These are phyloP conservation scores for Lupinus albus DNA, from an alignment of 306 rosid genomes.

Conservation along the genomic window DNA sequence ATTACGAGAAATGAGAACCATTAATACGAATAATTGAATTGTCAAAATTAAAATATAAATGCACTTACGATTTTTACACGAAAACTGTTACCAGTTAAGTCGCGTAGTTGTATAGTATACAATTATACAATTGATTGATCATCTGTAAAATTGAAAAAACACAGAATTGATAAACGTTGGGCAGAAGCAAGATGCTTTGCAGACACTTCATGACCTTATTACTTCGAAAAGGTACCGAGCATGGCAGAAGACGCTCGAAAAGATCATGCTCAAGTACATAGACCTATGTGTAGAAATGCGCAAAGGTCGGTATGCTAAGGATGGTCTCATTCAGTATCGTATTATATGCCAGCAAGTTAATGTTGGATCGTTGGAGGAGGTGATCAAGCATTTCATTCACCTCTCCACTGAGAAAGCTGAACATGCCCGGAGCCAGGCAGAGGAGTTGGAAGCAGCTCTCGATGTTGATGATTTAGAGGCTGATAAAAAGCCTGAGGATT, in stretches of 20 bases:
- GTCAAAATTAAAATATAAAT: too few species aligned
- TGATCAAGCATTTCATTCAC: constrained; percentile 95
- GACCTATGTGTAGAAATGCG: constrained; percentile 92
- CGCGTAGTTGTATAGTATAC: too few species aligned
- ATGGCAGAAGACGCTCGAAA: constrained; percentile 95
- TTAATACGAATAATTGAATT: too few species aligned
- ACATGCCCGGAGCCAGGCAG: constrained; percentile 93
- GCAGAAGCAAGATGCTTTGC: constrained; percentile 94
- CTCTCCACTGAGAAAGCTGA: constrained; percentile 97
- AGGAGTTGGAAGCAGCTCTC: constrained; percentile 91
- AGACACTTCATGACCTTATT: constrained; percentile 88
- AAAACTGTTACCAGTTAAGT: too few species aligned
- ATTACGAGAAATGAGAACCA: too few species aligned
- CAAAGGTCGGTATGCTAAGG: constrained; percentile 91
- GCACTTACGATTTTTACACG: too few species aligned
- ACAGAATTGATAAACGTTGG: constrained; percentile 93
- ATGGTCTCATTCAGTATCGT: constrained; percentile 93
- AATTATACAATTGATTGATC: not conserved
- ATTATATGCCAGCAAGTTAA: constrained; percentile 98
- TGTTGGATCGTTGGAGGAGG: constrained; percentile 93
- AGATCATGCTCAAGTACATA: constrained; percentile 91
- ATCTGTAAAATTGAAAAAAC: constrained; percentile 2
- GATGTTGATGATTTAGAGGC: constrained; percentile 98
- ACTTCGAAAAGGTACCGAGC: constrained; percentile 89
- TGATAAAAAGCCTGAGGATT: constrained; percentile 92